A percentile compares a stretch with the other conserved stretches of the same genome.
These are phyloP conservation scores for Myotisia sp. DNA, from an alignment of 2,329 filamentous ascomycete species.

Conservation along the genomic window DNA sequence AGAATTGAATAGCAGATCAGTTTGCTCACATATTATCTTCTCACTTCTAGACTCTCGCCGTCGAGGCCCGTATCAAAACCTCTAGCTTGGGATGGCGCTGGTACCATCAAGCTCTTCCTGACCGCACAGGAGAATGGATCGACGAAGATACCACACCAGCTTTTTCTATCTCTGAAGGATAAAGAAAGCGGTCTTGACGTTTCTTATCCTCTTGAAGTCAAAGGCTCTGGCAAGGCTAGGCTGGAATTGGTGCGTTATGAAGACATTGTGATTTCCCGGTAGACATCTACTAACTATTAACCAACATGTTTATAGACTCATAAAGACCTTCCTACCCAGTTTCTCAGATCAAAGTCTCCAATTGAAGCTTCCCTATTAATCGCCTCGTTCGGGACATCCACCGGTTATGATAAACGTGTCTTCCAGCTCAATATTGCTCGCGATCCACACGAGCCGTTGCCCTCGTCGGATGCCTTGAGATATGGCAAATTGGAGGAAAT, in stretches of 20 bases:
- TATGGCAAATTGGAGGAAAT: conserved; percentile 78
- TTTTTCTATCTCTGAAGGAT: conserved; percentile 74
- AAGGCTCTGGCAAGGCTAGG: conserved; percentile 74
- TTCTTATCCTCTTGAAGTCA: conserved; percentile 69
- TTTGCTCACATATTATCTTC: not conserved
- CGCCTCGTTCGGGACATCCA: conserved; percentile 66
- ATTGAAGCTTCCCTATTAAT: conserved; percentile 71
- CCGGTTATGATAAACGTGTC: conserved; percentile 50
- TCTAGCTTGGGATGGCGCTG: conserved; percentile 50
- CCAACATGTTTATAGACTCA: conserved; percentile 46
- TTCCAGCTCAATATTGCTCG: conserved; percentile 59
- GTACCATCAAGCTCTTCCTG: conserved; percentile 67
- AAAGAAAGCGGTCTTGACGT: conserved; percentile 63
- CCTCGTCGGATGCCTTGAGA: conserved; percentile 55
- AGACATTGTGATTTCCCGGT: not conserved
- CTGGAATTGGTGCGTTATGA: conserved; percentile 59
- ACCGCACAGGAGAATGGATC: conserved; percentile 67
- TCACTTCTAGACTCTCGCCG: conserved; percentile 46
- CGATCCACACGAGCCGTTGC: conserved; percentile 47
- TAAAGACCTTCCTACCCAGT: conserved; percentile 75
- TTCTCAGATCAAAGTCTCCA: conserved; percentile 52
- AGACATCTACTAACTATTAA: not conserved
- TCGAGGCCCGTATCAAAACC: conserved; percentile 48
- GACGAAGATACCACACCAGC: conserved; percentile 79
- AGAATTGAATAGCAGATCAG: not conserved